Evolutionary conservation across 1,284 basidiomycete genomes (phyloP), one percentile per base, ranked within the genome.

Genomic region (Ustilago sp.): DNA sequence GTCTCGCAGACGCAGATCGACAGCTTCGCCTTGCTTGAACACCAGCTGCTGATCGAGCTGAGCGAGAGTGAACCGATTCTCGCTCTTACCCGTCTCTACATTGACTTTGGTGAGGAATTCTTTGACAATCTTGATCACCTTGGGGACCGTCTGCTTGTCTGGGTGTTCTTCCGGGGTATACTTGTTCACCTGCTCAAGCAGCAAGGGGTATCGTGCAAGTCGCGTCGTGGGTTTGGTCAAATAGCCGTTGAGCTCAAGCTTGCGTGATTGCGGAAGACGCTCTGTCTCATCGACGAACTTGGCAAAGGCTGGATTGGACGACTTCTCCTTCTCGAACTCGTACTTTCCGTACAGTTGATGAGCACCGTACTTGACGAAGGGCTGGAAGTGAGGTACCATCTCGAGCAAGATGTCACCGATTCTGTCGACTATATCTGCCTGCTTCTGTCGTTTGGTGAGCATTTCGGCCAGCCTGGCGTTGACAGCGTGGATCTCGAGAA

Each of bases 261-360:
- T 99, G 50, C 95, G 90, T 15, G 95, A 98, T 85, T 97, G 94
- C 0, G 95, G 95, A 56, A 93, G 89, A 34, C 97, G 92, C 85
- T 99, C 97, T 4, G 93, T 94, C 83, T 91, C 89, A 89, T 98
- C 97, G 54, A 99, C 97, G 87, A 99, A 99, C 80, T 91, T 91
- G 62, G 94, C 92, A 88, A 99, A 99, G n/a, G 91, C 92, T 1
- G 92, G 90, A 87, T 99, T 99, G 57, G 91, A 89, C 59, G 90
- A 91, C 89, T 98, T 98, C 88, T 99, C 97, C 89, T 95, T 96
- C 88, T 99, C 97, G 86, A 99, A 98, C 88, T 98, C 94, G 86
- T 95, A 98, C 87, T 99, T 99, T 23, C 96, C 97, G 86, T 97
- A 98, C 65, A 98, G 88, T 86, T 99, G 97, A 86, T 99, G 95